Base-by-base conservation (phyloP, 225 moss, liverwort and hornwort species). In the Straminergon stramineum region DNA sequence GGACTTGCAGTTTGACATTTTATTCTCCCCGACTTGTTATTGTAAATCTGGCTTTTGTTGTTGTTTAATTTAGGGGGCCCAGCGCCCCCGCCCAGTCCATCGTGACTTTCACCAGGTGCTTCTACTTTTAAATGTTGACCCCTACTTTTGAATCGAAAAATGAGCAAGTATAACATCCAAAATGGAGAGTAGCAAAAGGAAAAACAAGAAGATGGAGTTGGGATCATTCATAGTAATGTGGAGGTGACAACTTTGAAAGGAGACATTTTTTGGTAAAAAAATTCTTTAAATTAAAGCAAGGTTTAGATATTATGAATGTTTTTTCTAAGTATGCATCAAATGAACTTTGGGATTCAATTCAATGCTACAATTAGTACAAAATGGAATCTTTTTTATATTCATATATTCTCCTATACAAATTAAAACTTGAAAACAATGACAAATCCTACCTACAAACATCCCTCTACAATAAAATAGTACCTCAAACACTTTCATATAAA, bases 161-260 rank as follows among this genome's bases (percentile, higher is more conserved):
- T 70, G 24, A 23, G 24, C 1, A 39, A 24, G 14, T 0, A 8
- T 13, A 70, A 39, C n/a, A 68, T 68, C 68, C 12, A 22, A 22
- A n/a, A 13, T 68, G 37, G 12, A 6, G 21, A 68, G 4, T 67
- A 35, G 35, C 6, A 35, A 0, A 11, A n/a, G 1, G 37, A 68
- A 68, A 4, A 68, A 68, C 21, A 21, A n/a, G 0, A 37, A 68
- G 21, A 68, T 68, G 68, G 21, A n/a, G 37, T 21, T 21, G 2
- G 21, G 0, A 3, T 2, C 3, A 19, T 6, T 35, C 5, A 35
- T 20, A 37, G 6, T 20, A 67, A 35, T 67, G 1, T 67, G 0
- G 37, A 19, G 37, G 37, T 68, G 37, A 37, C 2, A 1, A 68
- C 68, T 37, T 12, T n/a, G 21, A 68, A 68, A 37, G 3, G 21